Evolutionary conservation across 352 stramenopile genomes (phyloP), one percentile per base, ranked within the genome.

Genomic region (Salisapilia sapeloensis): DNA sequence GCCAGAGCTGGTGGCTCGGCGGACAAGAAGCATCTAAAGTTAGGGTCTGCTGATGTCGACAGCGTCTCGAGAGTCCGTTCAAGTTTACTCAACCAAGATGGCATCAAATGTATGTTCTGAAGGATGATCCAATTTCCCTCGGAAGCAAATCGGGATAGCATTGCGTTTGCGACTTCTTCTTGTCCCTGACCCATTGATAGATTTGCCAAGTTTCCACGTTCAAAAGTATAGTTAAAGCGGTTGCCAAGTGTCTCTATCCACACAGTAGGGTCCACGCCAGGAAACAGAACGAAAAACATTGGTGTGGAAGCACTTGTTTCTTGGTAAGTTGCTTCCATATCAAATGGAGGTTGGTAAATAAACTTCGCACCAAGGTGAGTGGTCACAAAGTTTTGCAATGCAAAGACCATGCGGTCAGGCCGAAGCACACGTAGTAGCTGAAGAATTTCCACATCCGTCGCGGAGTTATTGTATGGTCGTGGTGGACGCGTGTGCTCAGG

Each of bases 1-100:
- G 69, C 48, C 6, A 82, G 42, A 8, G 72, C 58, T n/a, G 89
- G 85, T 0, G 72, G 70, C 38, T 96, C 89, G 1, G 87, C 89
- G 10, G 81, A 96, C 16, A 97, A 47, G 28, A 97, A 97, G 40
- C 87, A 96, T 4, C 89, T 76, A 44, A 97, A 97, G 42, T 92
- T 91, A 19, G 75, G 56, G 42, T 97, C 89, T 3, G 78, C 79
- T 1, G 79, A 64, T 4, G 78, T 61, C 0, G 69, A 85, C 30
- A 58, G 92, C 22, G 83, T 37, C 26, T 89, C 65, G 2, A 89
- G 35, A 4, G 78, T 60, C 7, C 65, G 53, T 31, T 94, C 83
- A 13, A 96, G 65, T 33, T 64, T 66, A 0, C 70, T 71, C 8
- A 95, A 39, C 84, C 82, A 96, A 16, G 60, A 69, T 29, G 85